Percentiles rank a stretch among this genome's conserved stretches.
Evolutionary conservation across 2,329 filamentous ascomycete species (phyloP).

Genomic region (Rasamsonia emersonii): DNA sequence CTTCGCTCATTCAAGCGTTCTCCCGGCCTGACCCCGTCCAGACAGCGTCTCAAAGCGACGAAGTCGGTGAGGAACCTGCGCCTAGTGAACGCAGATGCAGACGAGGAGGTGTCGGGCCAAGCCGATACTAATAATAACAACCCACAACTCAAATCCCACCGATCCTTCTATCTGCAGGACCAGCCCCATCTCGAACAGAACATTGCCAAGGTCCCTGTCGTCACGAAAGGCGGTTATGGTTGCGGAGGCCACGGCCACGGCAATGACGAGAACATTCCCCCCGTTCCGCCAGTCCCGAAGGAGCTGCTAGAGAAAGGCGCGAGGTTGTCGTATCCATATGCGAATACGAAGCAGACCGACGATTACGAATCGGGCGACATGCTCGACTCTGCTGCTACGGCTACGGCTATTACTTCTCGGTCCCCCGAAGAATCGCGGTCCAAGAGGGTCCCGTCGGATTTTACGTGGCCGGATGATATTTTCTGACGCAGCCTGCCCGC

Average conservation of each 20-base stretch:
- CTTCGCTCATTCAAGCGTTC: conserved; percentile 5
- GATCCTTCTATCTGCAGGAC: conserved; percentile 15
- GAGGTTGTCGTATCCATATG: too few relatives aligned
- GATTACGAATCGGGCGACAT: too few relatives aligned
- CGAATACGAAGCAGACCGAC: conserved; percentile 9
- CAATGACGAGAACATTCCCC: conserved; percentile 27
- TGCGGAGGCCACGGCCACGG: conserved; percentile 5
- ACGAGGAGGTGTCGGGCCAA: not conserved
- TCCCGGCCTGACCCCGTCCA: conserved; percentile 8
- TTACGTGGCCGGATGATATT: conserved; percentile 37
- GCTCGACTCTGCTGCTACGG: too few relatives aligned
- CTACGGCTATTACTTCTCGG: too few relatives aligned
- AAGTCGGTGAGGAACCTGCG: conserved; percentile 9
- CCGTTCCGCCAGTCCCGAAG: conserved; percentile 32
- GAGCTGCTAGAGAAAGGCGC: too few relatives aligned
- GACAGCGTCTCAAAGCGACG: conserved; percentile 9
- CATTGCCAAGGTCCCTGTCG: not conserved
- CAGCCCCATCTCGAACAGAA: conserved; percentile 14
- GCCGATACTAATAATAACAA: not conserved
- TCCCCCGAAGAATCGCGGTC: too few relatives aligned
- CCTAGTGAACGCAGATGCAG: not conserved
- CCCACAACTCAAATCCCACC: conserved; percentile 8
- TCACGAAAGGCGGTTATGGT: conserved; percentile 2
- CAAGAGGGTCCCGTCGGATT: conserved; percentile 19
- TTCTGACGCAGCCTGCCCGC: conserved; percentile 21